Conservation (phyloP, 306 rosid species). For the Sicyos edulis region DNA sequence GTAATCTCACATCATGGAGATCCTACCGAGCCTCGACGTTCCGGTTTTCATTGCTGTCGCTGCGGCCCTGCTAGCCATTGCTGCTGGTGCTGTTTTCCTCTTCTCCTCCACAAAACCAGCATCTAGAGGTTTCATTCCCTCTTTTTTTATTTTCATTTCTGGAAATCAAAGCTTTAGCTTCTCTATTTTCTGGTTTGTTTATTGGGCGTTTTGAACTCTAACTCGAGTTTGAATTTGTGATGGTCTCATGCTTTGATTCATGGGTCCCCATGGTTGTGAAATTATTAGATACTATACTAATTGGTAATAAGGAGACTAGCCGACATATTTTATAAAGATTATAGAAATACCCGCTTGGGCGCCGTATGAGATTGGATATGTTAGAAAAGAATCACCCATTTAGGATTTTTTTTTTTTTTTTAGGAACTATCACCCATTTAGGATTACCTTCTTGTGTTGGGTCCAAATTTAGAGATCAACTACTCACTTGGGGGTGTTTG, state of each 20-base stretch:
- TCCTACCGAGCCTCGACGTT: slow-evolving; percentile 40
- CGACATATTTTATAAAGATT: no score
- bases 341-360: no score
- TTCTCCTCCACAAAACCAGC: slow-evolving; percentile 44
- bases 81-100: slow-evolving; percentile 45
- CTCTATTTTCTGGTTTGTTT: neutral
- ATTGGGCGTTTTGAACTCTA: neutral
- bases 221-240: neutral
- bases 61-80: slow-evolving; percentile 55
- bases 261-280: no score
- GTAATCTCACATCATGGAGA: slow-evolving; percentile 37
- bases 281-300: neutral
- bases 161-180: neutral
- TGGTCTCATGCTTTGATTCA: neutral
- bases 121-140: slow-evolving; percentile 41
- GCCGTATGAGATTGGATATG: no score
- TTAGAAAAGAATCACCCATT: no score
- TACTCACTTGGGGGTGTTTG: no score
- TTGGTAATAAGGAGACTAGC: no score
- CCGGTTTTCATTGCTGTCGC: slow-evolving; percentile 52
- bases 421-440: no score
- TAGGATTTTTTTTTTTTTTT: no score
- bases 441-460: no score
- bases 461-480: no score
- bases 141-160: neutral